Conservation (phyloP, 352 stramenopile genomes). For the Stephanocyclus meneghinianus region DNA sequence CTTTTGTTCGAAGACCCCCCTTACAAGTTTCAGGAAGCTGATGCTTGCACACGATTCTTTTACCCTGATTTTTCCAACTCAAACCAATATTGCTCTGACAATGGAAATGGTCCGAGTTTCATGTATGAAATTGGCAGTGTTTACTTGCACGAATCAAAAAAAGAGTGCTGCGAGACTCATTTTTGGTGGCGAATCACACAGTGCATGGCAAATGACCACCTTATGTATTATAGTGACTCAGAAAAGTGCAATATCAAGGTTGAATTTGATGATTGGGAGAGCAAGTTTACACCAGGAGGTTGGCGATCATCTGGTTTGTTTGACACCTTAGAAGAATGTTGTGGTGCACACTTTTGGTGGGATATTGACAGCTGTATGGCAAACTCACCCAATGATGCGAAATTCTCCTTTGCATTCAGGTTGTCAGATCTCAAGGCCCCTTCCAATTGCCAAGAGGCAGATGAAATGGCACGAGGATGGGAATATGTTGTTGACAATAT, state of each 20-base stretch:
- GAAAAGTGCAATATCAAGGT: slow-evolving; percentile 5
- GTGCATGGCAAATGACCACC: background rate
- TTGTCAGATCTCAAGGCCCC: slow-evolving; percentile 4
- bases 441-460: background rate
- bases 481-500: slow-evolving; percentile 7
- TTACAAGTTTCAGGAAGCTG: slow-evolving; percentile 3
- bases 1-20: background rate
- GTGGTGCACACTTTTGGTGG: slow-evolving; percentile 5
- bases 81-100: background rate
- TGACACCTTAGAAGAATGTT: background rate
- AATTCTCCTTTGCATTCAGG: background rate
- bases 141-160: background rate
- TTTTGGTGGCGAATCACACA: background rate
- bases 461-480: slow-evolving; percentile 1
- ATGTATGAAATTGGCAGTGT: background rate
- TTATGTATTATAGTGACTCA: slow-evolving; percentile 17
- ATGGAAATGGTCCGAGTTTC: background rate
- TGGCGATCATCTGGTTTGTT: slow-evolving; percentile 1
- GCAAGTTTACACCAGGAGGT: slow-evolving; percentile 9
- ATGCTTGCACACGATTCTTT: slow-evolving; percentile 7
- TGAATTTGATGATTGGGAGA: slow-evolving; percentile 10
- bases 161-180: background rate
- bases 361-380: slow-evolving; percentile 6
- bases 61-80: slow-evolving; percentile 4
- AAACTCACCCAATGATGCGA: slow-evolving; percentile 4